Percentiles rank a stretch among this genome's conserved stretches.
These are phyloP conservation scores for Fusarium nisikadoi DNA, from an alignment of 2,329 filamentous ascomycete genomes.

Conservation along the genomic window DNA sequence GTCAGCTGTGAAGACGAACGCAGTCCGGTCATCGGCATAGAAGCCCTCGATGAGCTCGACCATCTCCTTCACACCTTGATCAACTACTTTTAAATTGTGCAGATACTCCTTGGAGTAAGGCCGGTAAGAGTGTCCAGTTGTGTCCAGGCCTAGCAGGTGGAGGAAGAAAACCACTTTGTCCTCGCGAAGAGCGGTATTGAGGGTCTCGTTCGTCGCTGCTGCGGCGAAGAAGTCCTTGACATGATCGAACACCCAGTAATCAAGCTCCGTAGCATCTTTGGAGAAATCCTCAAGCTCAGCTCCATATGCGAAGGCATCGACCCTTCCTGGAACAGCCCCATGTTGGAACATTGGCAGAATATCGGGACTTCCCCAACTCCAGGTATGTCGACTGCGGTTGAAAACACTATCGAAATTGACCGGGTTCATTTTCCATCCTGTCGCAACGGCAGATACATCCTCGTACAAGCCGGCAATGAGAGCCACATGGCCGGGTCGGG, in stretches of 20 bases:
- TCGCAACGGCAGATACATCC: conserved; percentile 96
- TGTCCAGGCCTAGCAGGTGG: conserved; percentile 92
- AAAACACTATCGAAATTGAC: conserved; percentile 99
- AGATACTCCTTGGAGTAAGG: conserved; percentile 97
- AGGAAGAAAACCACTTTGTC: conserved; percentile 96
- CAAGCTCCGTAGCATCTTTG: conserved; percentile 80
- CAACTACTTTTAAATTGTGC: conserved; percentile 93
- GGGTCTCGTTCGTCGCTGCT: conserved; percentile 79
- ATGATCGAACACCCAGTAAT: conserved; percentile 95
- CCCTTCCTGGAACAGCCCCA: conserved; percentile 86
- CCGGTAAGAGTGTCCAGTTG: conserved; percentile 83
- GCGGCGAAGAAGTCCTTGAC: conserved; percentile 88
- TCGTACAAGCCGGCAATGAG: conserved; percentile 97
- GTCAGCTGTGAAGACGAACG: conserved; percentile 96
- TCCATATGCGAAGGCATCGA: conserved; percentile 87
- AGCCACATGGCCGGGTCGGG: conserved; percentile 93
- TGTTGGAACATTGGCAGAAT: conserved; percentile 97
- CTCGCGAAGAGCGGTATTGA: conserved; percentile 77
- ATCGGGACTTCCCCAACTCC: conserved; percentile 99
- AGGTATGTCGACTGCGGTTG: conserved; percentile 95
- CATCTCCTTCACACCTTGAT: conserved; percentile 87
- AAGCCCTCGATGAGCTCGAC: conserved; percentile 85
- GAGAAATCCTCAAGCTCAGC: conserved; percentile 92
- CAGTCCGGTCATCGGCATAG: conserved; percentile 85
- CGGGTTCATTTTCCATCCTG: conserved; percentile 97